Evolutionary conservation across 208 protist species (phyloP).

Genomic region (Leishmania amazonensis): DNA sequence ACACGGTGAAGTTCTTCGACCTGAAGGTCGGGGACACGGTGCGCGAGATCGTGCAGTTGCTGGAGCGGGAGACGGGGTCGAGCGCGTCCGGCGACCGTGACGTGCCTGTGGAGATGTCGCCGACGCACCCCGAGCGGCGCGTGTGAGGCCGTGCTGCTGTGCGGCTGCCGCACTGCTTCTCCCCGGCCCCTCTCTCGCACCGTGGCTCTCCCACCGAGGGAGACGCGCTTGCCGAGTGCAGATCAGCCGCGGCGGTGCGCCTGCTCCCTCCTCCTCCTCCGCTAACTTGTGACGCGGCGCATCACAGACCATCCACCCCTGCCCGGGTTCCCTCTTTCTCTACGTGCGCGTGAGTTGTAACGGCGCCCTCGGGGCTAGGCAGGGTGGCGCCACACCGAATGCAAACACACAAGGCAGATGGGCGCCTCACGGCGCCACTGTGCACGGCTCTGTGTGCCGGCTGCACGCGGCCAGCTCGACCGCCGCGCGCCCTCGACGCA

Average conservation of each 20-base stretch:
- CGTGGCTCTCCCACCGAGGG: not conserved
- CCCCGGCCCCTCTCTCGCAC: not conserved
- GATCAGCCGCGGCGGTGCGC: not conserved
- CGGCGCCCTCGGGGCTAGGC: not conserved
- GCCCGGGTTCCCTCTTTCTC: not conserved
- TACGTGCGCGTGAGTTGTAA: not conserved
- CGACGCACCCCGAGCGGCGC: constrained; percentile 80
- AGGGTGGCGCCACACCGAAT: not conserved
- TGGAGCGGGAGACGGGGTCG: constrained; percentile 53
- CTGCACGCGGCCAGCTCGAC: not conserved
- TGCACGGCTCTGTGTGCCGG: not conserved
- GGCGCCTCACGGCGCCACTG: not conserved
- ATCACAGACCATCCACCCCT: not conserved
- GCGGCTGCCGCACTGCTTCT: not conserved
- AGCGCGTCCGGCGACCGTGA: constrained; percentile 57
- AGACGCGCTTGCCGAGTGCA: not conserved
- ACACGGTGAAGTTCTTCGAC: constrained; percentile 89
- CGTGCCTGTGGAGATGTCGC: constrained; percentile 52
- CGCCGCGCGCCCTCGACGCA: not conserved
- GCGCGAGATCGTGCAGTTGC: constrained; percentile 70
- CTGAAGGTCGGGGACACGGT: constrained; percentile 85
- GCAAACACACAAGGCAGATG: not conserved
- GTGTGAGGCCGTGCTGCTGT: constrained; percentile 28
- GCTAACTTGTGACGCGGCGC: not conserved
- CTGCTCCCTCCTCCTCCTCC: not conserved